Evolutionary conservation across 75 land plant species (phyloP).

Genomic region (Pseudotsuga menziesii): DNA sequence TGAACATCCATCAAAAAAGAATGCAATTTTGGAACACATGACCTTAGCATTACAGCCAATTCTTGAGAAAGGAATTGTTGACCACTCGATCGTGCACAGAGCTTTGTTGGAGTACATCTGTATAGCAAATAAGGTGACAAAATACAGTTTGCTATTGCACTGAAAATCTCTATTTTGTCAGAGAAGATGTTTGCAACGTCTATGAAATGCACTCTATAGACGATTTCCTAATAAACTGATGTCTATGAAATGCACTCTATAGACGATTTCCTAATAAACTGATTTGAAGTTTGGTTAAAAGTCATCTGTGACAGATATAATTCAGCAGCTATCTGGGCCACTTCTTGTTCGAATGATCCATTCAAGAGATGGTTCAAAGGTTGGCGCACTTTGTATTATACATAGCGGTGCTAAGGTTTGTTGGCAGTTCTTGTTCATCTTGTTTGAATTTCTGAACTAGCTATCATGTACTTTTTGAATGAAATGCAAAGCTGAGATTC

Average conservation of each 20-base stretch:
- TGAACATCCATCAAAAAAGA: constrained; percentile 63
- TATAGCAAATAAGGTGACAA: constrained; percentile 68
- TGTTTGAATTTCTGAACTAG: neutral
- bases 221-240: constrained; percentile 2
- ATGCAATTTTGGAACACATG: constrained; percentile 78
- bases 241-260: neutral
- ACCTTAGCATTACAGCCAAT: constrained; percentile 82
- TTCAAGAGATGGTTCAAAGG: constrained; percentile 84
- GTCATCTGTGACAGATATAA: constrained; percentile 72
- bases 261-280: neutral
- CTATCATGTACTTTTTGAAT: neutral
- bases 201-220: neutral
- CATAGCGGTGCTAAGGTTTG: constrained; percentile 88
- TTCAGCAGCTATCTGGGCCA: constrained; percentile 77
- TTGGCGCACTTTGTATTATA: constrained; percentile 77
- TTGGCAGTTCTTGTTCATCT: neutral
- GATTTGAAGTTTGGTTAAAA: constrained; percentile 14
- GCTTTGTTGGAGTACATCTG: constrained; percentile 73
- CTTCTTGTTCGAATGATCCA: constrained; percentile 91
- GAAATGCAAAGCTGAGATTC: no score
- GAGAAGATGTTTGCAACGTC: neutral
- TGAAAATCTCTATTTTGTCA: neutral
- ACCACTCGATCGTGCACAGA: constrained; percentile 87
- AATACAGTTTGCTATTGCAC: neutral
- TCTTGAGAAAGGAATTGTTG: constrained; percentile 92